These are phyloP conservation scores for Sclerotinia spermophila DNA, from an alignment of 2,329 filamentous ascomycete genomes.

Conservation along the genomic window DNA sequence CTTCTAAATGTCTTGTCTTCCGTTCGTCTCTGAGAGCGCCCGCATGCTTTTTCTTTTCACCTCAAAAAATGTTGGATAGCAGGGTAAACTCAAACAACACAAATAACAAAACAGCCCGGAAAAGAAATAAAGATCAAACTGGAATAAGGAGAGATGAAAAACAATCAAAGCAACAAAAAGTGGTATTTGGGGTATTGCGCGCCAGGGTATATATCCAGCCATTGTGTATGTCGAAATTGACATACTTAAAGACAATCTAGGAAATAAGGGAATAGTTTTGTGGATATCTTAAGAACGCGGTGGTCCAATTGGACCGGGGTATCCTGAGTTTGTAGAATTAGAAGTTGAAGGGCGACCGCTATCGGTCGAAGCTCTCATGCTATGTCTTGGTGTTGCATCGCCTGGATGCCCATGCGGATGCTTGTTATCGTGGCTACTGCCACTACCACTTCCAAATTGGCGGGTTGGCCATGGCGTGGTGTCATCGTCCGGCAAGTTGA, in stretches of 20 bases:
- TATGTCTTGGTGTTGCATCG: slow-evolving; percentile 80
- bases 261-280: slow-evolving; percentile 33
- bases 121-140: slow-evolving; percentile 23
- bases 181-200: slow-evolving; percentile 38
- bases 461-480: slow-evolving; percentile 56
- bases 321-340: slow-evolving; percentile 94
- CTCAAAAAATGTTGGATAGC: slow-evolving; percentile 19
- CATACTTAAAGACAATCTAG: slow-evolving; percentile 27
- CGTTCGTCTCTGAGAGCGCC: slow-evolving; percentile 17
- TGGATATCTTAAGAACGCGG: slow-evolving; percentile 59
- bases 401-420: slow-evolving; percentile 63
- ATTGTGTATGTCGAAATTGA: slow-evolving; percentile 29
- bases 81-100: slow-evolving; percentile 8
- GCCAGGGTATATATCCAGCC: slow-evolving; percentile 40
- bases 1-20: slow-evolving; percentile 33
- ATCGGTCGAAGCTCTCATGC: slow-evolving; percentile 79
- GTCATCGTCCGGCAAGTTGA: slow-evolving; percentile 89
- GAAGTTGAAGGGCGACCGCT: slow-evolving; percentile 90
- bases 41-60: slow-evolving; percentile 29
- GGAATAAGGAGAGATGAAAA: slow-evolving; percentile 22
- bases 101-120: slow-evolving; percentile 4
- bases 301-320: slow-evolving; percentile 87
- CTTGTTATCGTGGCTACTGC: slow-evolving; percentile 55
- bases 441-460: slow-evolving; percentile 63
- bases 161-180: slow-evolving; percentile 31